phyloP scores from a whole-genome alignment of 2,329 filamentous ascomycete genomes.

The Penicillium sp. region DNA sequence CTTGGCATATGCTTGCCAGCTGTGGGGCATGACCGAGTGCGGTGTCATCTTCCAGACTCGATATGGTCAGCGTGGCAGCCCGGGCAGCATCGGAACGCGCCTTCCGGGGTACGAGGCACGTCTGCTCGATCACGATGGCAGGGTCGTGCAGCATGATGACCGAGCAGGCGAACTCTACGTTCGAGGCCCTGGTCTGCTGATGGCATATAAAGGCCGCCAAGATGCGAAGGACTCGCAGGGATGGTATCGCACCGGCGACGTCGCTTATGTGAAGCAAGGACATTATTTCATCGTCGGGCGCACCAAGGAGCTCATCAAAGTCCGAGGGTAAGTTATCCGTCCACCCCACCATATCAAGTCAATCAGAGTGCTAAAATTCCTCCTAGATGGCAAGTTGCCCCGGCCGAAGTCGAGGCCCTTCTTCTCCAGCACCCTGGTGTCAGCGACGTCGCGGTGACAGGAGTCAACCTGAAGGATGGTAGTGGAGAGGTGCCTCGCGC shows the following conservation, averaged over 20 bases:
- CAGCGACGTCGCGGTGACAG: constrained; percentile 48
- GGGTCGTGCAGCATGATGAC: constrained; percentile 28
- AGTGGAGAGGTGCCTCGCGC: constrained; percentile 44
- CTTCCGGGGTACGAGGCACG: constrained; percentile 43
- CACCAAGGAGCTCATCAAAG: constrained; percentile 49
- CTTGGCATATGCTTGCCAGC: constrained; percentile 46
- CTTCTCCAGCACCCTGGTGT: constrained; percentile 47
- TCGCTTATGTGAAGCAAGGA: constrained; percentile 37
- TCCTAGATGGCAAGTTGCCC: constrained; percentile 48
- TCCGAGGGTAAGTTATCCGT: constrained; percentile 45
- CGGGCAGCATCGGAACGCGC: constrained; percentile 49
- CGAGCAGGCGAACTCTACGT: constrained; percentile 44
- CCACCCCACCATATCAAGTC: too few species aligned
- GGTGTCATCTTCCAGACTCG: constrained; percentile 46
- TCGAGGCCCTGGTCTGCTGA: constrained; percentile 36
- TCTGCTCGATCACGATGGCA: constrained; percentile 36
- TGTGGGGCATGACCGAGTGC: constrained; percentile 57
- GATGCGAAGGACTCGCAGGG: constrained; percentile 38
- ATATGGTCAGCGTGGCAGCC: constrained; percentile 40
- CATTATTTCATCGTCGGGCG: constrained; percentile 43
- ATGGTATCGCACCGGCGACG: constrained; percentile 47
- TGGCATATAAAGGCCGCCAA: constrained; percentile 37
- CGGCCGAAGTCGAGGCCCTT: constrained; percentile 48
- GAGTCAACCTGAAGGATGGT: constrained; percentile 38
- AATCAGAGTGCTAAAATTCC: constrained; percentile 1